phyloP scores from a whole-genome alignment of 495 filamentous ascomycete species.

The Letharia columbiana region DNA sequence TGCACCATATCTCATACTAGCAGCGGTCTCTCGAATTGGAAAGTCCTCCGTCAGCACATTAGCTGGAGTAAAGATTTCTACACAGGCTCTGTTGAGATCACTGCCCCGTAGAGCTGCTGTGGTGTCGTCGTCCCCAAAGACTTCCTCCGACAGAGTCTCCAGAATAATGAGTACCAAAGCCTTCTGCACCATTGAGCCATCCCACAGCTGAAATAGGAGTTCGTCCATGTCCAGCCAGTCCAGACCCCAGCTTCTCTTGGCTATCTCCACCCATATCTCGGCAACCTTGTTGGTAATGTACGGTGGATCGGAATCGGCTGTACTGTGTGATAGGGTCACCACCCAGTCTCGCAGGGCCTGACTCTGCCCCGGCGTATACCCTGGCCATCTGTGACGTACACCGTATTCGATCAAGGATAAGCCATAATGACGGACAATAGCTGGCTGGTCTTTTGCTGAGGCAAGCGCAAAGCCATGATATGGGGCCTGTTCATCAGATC shows the following conservation, averaged over 20 bases:
- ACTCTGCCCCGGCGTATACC: slow-evolving; percentile 55
- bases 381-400: slow-evolving; percentile 72
- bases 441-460: slow-evolving; percentile 57
- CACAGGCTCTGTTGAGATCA: slow-evolving; percentile 74
- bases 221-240: slow-evolving; percentile 95
- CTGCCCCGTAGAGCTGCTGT: slow-evolving; percentile 73
- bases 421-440: slow-evolving; percentile 86
- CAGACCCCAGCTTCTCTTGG: slow-evolving; percentile 82
- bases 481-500: slow-evolving; percentile 66
- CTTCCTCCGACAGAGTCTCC: slow-evolving; percentile 89
- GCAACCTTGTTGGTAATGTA: slow-evolving; percentile 91
- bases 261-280: slow-evolving; percentile 90
- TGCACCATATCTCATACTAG: slow-evolving; percentile 59
- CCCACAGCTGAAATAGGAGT: slow-evolving; percentile 73
- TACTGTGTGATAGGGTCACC: slow-evolving; percentile 63
- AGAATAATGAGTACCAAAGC: slow-evolving; percentile 73
- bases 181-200: slow-evolving; percentile 61
- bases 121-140: slow-evolving; percentile 83
- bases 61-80: slow-evolving; percentile 84
- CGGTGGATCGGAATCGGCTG: slow-evolving; percentile 63
- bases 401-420: slow-evolving; percentile 83
- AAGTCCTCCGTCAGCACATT: slow-evolving; percentile 64
- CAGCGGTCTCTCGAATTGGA: slow-evolving; percentile 53
- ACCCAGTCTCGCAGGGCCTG: slow-evolving; percentile 61
- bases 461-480: slow-evolving; percentile 81